Evolutionary conservation across 345 rosid genomes (phyloP).

Genomic region (Gossypium sturtianum): DNA sequence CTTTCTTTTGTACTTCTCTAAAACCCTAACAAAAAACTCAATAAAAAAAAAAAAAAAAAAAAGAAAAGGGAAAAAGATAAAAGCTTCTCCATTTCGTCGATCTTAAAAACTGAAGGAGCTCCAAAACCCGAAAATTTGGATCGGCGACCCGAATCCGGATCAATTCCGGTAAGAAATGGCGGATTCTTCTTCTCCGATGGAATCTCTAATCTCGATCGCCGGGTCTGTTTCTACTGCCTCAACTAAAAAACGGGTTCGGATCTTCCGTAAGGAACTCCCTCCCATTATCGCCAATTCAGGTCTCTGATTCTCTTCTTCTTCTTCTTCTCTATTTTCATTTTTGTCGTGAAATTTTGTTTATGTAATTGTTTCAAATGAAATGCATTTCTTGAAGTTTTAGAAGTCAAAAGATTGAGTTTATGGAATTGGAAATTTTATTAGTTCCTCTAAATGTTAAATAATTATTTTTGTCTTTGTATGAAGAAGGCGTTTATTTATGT

Average conservation of each 20-base stretch:
- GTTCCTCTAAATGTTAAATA: background rate
- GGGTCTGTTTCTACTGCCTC: conserved; percentile 59
- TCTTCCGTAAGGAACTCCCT: conserved; percentile 67
- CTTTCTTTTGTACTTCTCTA: background rate
- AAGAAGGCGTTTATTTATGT: no score
- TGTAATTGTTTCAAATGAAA: background rate
- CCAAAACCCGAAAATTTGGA: background rate
- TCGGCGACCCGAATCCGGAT: conserved; percentile 16
- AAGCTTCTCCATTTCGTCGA: background rate
- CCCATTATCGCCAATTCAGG: conserved; percentile 44
- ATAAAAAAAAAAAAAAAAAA: background rate
- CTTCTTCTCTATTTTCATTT: background rate
- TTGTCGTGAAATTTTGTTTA: background rate
- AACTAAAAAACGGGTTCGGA: conserved; percentile 50
- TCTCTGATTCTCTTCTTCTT: conserved; percentile 11
- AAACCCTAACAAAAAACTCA: conserved; percentile 11
- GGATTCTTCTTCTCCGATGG: conserved; percentile 30
- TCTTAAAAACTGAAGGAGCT: background rate
- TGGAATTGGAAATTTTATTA: background rate
- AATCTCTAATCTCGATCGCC: conserved; percentile 49
- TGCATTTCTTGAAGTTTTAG: background rate
- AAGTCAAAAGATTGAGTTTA: background rate
- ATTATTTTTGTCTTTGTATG: background rate
- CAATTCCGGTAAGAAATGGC: conserved; percentile 37
- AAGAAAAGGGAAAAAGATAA: background rate